These are phyloP conservation scores for Xylaria sp. DNA, from an alignment of 2,329 filamentous ascomycete species.

Conservation along the genomic window DNA sequence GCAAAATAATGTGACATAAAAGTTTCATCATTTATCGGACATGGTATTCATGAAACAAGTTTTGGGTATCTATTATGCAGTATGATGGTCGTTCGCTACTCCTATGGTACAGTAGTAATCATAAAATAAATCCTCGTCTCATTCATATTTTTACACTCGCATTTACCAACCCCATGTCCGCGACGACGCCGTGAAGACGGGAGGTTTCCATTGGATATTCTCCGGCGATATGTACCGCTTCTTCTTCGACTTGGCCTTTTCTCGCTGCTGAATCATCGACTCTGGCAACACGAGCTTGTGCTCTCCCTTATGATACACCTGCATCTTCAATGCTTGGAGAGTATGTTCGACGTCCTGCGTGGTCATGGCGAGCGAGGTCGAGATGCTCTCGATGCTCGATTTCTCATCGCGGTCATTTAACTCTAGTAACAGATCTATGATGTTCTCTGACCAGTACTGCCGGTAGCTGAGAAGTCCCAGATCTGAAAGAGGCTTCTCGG, in stretches of 20 bases:
- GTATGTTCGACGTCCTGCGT: constrained; percentile 96
- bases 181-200: constrained; percentile 88
- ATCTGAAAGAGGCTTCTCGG: constrained; percentile 96
- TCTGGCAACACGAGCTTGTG: constrained; percentile 95
- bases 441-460: constrained; percentile 97
- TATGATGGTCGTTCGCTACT: constrained; percentile 21
- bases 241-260: constrained; percentile 83
- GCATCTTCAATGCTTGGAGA: constrained; percentile 91
- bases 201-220: constrained; percentile 92
- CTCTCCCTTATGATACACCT: constrained; percentile 94
- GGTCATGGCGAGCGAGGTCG: constrained; percentile 88
- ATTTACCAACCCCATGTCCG: constrained; percentile 94
- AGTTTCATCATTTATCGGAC: background rate
- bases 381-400: constrained; percentile 88
- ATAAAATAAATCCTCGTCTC: background rate
- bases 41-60: background rate
- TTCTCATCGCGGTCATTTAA: constrained; percentile 74
- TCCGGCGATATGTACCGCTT: constrained; percentile 80
- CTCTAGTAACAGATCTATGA: constrained; percentile 86
- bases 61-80: constrained; percentile 39
- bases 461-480: constrained; percentile 92
- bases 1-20: background rate
- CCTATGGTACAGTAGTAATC: constrained; percentile 21
- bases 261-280: constrained; percentile 79
- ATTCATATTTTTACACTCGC: background rate